Evolutionary conservation across 148 eudicot genomes (phyloP).

Genomic region (Rhododendron griersonianum): DNA sequence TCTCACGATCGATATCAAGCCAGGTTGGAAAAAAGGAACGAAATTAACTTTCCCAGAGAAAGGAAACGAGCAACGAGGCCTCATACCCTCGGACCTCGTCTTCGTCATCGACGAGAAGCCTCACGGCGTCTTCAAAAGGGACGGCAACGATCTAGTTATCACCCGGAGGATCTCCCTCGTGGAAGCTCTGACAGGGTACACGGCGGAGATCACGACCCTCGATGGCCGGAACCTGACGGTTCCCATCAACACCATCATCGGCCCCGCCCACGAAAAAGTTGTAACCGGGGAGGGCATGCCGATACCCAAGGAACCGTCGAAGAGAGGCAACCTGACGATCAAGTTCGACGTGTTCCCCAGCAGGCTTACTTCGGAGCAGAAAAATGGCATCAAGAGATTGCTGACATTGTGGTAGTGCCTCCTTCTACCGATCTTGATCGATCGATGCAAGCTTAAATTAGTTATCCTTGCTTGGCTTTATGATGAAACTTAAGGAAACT

Average conservation of each 20-base stretch:
- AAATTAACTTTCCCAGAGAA: constrained; percentile 72
- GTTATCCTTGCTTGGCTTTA: constrained; percentile 12
- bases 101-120: constrained; percentile 79
- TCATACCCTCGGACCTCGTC: constrained; percentile 62
- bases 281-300: constrained; percentile 78
- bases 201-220: constrained; percentile 55
- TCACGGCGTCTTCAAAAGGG: constrained; percentile 54
- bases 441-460: constrained; percentile 17
- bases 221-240: constrained; percentile 54
- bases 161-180: constrained; percentile 60
- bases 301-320: constrained; percentile 58
- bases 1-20: constrained; percentile 63
- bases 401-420: constrained; percentile 27
- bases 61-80: constrained; percentile 58
- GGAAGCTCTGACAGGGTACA: constrained; percentile 67
- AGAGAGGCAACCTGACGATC: constrained; percentile 52
- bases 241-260: constrained; percentile 48
- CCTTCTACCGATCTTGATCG: constrained; percentile 17
- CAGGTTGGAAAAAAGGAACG: constrained; percentile 81
- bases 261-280: constrained; percentile 58
- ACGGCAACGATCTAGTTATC: constrained; percentile 54
- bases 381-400: constrained; percentile 55
- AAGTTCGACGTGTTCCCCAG: constrained; percentile 68
- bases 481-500: constrained; percentile 17
- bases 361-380: constrained; percentile 67